Evolutionary conservation across 352 stramenopile species (phyloP).

Genomic region (Phytopythium litorale): DNA sequence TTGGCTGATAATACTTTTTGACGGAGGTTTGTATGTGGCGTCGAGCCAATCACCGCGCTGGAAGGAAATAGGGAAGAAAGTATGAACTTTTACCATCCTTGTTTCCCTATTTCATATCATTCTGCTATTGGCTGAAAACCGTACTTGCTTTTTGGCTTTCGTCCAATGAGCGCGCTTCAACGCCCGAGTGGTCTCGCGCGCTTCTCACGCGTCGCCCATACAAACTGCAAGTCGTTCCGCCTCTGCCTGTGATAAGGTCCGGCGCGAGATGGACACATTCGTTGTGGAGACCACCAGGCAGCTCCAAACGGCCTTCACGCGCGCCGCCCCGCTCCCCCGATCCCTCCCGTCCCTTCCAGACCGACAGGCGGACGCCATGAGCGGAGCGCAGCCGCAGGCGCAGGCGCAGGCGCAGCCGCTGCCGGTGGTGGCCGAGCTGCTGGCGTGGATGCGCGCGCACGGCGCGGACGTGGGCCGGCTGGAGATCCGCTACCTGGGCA

Average conservation of each 20-base stretch:
- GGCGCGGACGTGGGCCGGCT: slow-evolving; percentile 24
- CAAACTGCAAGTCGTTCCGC: background rate
- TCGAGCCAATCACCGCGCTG: no score
- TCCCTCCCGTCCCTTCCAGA: background rate
- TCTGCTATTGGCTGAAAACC: no score
- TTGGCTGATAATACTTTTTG: no score
- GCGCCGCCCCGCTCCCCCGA: background rate
- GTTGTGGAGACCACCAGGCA: background rate
- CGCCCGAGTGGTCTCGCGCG: background rate
- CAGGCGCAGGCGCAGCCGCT: background rate
- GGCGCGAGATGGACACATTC: slow-evolving; percentile 2
- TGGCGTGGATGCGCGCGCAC: slow-evolving; percentile 34
- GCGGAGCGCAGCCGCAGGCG: background rate
- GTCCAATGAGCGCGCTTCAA: background rate
- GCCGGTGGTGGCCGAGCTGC: slow-evolving; percentile 21
- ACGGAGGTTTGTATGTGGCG: no score
- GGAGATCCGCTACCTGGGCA: slow-evolving; percentile 36
- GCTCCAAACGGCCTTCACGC: no score
- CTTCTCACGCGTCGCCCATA: background rate
- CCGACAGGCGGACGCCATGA: background rate
- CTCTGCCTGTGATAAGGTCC: background rate
- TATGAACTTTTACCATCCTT: no score
- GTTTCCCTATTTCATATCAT: no score
- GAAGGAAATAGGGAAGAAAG: no score
- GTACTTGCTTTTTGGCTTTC: no score